Conservation (phyloP, 1,284 basidiomycete genomes). For the Afroboletus lepidellus region DNA sequence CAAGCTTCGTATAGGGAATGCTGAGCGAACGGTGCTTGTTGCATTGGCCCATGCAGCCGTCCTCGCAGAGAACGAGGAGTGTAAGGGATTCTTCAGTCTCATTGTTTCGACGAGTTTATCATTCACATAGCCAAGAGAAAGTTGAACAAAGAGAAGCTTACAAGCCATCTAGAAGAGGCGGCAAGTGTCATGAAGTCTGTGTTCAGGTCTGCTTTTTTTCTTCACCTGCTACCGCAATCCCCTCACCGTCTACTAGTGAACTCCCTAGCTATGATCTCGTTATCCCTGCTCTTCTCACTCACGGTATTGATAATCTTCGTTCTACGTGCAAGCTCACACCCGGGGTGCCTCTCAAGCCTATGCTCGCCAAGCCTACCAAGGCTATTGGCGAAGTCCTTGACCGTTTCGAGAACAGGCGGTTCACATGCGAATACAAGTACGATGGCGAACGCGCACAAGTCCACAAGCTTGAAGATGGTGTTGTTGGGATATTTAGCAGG, state of each 20-base stretch:
- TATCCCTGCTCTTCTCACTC: constrained; percentile 86
- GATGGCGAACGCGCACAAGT: constrained; percentile 96
- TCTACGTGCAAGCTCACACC: constrained; percentile 90
- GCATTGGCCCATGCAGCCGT: constrained; percentile 86
- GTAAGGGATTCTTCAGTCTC: constrained; percentile 38
- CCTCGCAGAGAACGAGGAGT: constrained; percentile 68
- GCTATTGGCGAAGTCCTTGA: constrained; percentile 99
- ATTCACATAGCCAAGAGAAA: constrained; percentile 60
- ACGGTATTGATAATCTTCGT: constrained; percentile 72
- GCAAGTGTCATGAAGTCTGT: constrained; percentile 84
- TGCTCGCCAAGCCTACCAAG: constrained; percentile 99
- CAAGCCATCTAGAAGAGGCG: constrained; percentile 77
- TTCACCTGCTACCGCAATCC: not conserved
- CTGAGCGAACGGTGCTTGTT: constrained; percentile 90
- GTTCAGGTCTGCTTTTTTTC: constrained; percentile 65
- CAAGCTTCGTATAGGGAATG: constrained; percentile 96
- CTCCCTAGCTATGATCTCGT: constrained; percentile 92
- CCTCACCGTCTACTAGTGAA: constrained; percentile 58
- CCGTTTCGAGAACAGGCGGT: constrained; percentile 92
- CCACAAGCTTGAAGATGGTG: constrained; percentile 79
- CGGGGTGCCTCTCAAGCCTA: constrained; percentile 95
- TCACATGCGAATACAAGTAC: constrained; percentile 99
- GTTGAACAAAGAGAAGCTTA: constrained; percentile 73
- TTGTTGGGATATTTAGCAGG: constrained; percentile 87
- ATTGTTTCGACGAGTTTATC: constrained; percentile 1